Evolutionary conservation across 805 yeast genomes (phyloP), one percentile per base, ranked within the genome.

Genomic region (Ogataea paradorogensis): DNA sequence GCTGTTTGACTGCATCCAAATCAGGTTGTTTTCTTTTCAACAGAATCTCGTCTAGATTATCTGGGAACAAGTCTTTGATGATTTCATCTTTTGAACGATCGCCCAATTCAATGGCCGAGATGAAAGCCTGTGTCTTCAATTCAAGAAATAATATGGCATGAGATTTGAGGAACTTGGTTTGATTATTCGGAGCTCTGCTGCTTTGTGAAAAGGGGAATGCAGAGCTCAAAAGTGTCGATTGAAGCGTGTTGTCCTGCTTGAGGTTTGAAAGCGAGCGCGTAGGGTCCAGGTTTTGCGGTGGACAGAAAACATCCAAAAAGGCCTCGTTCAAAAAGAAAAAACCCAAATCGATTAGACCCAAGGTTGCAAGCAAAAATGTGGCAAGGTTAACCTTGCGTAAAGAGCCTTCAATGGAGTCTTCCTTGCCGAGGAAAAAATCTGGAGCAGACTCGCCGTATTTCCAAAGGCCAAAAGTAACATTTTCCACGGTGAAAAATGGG

Each of bases 61-160:
- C 62, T 0, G 97, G 95, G 51, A 91, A 84, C 32, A 90, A 73
- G 51, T 81, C 86, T 38, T 84, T 79, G 48, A 90, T 66, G 9
- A 87, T 74, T 30, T 82, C 90, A 41, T 72, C 73, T 46, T 77
- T 73, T 1, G 84, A 66, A 48, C 84, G 68, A 38, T 78, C 70
- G n/a, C 69, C 70, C 1, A 81, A 71, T 54, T 83, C 86, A 44
- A 90, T 62, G 0, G 95, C 96, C 1, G 96, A 82, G 15, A 93
- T 89, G 56, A 80, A 93, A 0, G 96, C 96, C 62, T 93, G 99
- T 0, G 99, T 93, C 59, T 93, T 93, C 58, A 93, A 71, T 51
- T 93, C 97, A 27, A 93, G 68, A 51, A 73, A 88, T 35, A 93
- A 63, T 9, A 77, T 78, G 0, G 93, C 89, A 51, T 87, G 96